These are phyloP conservation scores for Suillus ampliporus DNA, from an alignment of 768 basidiomycete genomes.

Conservation along the genomic window DNA sequence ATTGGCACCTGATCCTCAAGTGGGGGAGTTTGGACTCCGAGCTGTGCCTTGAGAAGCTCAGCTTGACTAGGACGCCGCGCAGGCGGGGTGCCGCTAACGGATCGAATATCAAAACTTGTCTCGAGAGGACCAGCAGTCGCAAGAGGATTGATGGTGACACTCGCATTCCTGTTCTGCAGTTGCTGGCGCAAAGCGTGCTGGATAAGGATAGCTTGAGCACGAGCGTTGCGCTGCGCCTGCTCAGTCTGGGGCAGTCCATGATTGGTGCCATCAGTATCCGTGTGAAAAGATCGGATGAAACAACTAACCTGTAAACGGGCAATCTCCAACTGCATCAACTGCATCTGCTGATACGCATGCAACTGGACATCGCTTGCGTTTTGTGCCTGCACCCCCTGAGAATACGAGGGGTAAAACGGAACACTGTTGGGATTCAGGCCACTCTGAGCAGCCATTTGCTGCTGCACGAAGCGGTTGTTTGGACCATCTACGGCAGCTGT, in stretches of 20 bases:
- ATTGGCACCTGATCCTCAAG: constrained; percentile 72
- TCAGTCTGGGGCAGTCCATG: constrained; percentile 50
- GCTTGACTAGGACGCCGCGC: constrained; percentile 72
- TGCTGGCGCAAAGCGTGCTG: constrained; percentile 63
- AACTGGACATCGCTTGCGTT: constrained; percentile 51
- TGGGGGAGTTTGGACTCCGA: constrained; percentile 45
- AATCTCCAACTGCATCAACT: constrained; percentile 86
- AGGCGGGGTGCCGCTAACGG: constrained; percentile 59
- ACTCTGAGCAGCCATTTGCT: constrained; percentile 59
- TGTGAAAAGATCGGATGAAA: constrained; percentile 8
- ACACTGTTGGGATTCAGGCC: constrained; percentile 58
- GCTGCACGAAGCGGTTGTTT: constrained; percentile 69
- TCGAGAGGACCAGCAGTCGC: constrained; percentile 76
- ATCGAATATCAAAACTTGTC: constrained; percentile 67
- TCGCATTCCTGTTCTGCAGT: constrained; percentile 52
- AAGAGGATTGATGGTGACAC: constrained; percentile 57
- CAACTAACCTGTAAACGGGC: constrained; percentile 74
- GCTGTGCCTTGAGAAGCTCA: constrained; percentile 67
- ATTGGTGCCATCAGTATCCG: constrained; percentile 4
- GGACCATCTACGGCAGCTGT: constrained; percentile 75
- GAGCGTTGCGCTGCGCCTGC: constrained; percentile 63
- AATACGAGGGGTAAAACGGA: constrained; percentile 49
- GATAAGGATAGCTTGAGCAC: constrained; percentile 74
- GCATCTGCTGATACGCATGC: constrained; percentile 73
- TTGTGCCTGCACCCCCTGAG: constrained; percentile 48